Conservation (phyloP, 106 monocot genomes). For the Dactylorhiza incarnata region DNA sequence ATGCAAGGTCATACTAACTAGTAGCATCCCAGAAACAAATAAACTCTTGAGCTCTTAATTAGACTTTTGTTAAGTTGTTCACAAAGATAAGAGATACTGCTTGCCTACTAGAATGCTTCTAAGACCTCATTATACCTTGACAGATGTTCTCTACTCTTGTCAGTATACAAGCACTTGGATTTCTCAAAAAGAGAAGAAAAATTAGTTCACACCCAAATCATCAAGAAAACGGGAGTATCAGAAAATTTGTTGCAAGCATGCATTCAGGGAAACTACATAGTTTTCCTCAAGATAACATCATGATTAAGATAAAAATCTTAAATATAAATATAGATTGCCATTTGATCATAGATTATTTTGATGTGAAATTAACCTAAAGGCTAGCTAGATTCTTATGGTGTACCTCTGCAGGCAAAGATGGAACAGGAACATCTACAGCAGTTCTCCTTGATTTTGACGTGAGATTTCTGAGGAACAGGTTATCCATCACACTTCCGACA, state of each 20-base stretch:
- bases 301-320: neutral
- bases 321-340: neutral
- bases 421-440: constrained; percentile 28
- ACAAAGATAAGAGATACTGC: neutral
- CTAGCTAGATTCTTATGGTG: neutral
- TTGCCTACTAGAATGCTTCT: neutral
- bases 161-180: neutral
- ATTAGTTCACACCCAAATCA: neutral
- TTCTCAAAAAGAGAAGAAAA: neutral
- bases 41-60: neutral
- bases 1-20: neutral
- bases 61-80: neutral
- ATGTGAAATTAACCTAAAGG: neutral
- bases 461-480: constrained; percentile 70
- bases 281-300: no score
- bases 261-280: neutral
- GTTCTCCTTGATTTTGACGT: constrained; percentile 62
- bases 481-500: constrained; percentile 88
- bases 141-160: neutral
- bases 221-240: neutral
- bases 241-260: neutral
- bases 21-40: neutral
- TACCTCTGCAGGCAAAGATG: constrained; percentile 71
- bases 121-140: neutral
- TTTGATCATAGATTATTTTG: neutral